A percentile compares a stretch with the other conserved stretches of the same genome.
These are phyloP conservation scores for Alternaria sp. DNA, from an alignment of 2,329 filamentous ascomycete genomes.

Conservation along the genomic window DNA sequence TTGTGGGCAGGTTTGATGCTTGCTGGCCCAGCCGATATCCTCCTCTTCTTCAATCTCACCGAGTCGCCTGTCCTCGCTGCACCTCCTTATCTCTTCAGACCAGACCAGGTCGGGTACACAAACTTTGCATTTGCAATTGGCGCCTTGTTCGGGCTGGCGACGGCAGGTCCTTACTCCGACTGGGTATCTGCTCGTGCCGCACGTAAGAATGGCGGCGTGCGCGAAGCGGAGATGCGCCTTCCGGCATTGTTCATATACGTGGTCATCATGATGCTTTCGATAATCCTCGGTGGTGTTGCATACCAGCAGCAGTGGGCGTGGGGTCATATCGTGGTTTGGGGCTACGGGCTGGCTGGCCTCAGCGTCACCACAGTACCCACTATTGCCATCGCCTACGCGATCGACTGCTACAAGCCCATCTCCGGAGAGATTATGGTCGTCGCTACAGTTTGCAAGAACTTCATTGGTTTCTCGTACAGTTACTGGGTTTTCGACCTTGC, in stretches of 20 bases:
- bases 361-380: constrained; percentile 52
- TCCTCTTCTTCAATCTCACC: constrained; percentile 60
- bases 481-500: constrained; percentile 52
- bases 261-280: constrained; percentile 57
- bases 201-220: constrained; percentile 59
- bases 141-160: constrained; percentile 60
- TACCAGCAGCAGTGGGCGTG: constrained; percentile 59
- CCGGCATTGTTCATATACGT: constrained; percentile 55
- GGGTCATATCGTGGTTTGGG: constrained; percentile 57
- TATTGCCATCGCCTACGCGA: constrained; percentile 53
- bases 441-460: constrained; percentile 54
- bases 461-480: constrained; percentile 52
- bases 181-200: constrained; percentile 63
- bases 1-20: constrained; percentile 45
- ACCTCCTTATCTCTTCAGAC: constrained; percentile 55
- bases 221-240: constrained; percentile 65
- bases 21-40: constrained; percentile 47
- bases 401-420: constrained; percentile 57
- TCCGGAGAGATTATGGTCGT: constrained; percentile 56
- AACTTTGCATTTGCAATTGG: constrained; percentile 58
- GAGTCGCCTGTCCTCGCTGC: constrained; percentile 56
- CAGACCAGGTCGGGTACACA: constrained; percentile 56
- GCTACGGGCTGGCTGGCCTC: constrained; percentile 54
- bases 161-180: constrained; percentile 63
- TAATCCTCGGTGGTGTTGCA: constrained; percentile 56